Evolutionary conservation across 257 asterid genomes (phyloP), one percentile per base, ranked within the genome.

Genomic region (Solanum appendiculatum): DNA sequence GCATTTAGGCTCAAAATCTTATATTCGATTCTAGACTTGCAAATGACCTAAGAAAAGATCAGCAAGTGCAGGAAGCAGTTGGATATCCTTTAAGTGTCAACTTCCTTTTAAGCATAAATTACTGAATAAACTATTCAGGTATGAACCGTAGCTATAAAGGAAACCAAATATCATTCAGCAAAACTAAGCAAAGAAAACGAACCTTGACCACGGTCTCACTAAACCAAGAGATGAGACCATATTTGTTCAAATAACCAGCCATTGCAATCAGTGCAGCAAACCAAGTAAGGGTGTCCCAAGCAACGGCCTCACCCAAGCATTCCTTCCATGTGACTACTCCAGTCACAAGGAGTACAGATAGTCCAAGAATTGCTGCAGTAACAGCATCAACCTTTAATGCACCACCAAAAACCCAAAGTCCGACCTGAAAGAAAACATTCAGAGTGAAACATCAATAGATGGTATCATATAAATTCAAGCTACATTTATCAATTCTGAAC

Each of bases 221-320:
- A 93, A 97, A 97, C 99, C 99, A 97, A 87, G 99, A 54, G 86
- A 97, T 97, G 85, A 95, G 99, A 60, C 99, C 99, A 83, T 95
- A 94, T 94, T 97, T 95, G 93, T 95, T 97, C 15, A 97, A 95
- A 89, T 97, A 94, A 23, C 99, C 99, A 84, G 99, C 99, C 99
- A 97, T 97, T 44, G 99, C 99, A 92, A 97, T 95, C 48, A 97
- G 99, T 20, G 99, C 99, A 77, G 99, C 99, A 89, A 97, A 95
- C 99, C 99, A 97, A 16, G 99, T 97, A 63, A 97, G 98, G 31
- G 99, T 97, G 86, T 97, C 99, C 99, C 99, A 97, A n/a, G 99
- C 99, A 89, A 97, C 99, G 39, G 99, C 89, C 91, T 97, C 99
- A 80, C 98, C 95, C 80, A 97, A 90, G 91, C 99, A 97, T 91